A percentile compares a stretch with the other conserved stretches of the same genome.
Evolutionary conservation across 805 yeast genomes (phyloP).

Genomic region (Scheffersomyces amazonensis): DNA sequence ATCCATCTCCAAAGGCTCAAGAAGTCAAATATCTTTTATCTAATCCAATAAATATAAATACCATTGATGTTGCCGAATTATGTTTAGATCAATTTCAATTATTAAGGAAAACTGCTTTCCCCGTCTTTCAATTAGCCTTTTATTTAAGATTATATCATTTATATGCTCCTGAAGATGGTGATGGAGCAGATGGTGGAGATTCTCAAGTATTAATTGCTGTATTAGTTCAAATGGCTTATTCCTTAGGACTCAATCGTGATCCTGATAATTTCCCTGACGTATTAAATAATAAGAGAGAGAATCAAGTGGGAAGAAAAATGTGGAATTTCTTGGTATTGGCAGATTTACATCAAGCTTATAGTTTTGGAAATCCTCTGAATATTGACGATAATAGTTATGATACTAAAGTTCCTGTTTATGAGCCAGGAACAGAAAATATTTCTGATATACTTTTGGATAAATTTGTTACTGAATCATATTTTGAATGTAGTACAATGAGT

Average conservation of each 20-base stretch:
- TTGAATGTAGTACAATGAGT: constrained; percentile 25
- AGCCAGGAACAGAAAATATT: constrained; percentile 35
- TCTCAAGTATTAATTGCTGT: constrained; percentile 23
- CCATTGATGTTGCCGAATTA: constrained; percentile 47
- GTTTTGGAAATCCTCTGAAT: constrained; percentile 46
- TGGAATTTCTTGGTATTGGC: constrained; percentile 51
- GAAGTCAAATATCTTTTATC: constrained; percentile 37
- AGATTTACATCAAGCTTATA: constrained; percentile 45
- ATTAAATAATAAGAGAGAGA: constrained; percentile 20
- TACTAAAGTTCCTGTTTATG: constrained; percentile 46
- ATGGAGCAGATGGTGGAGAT: constrained; percentile 40
- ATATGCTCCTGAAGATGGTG: constrained; percentile 41
- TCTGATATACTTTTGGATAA: constrained; percentile 40
- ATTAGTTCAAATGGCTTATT: constrained; percentile 36
- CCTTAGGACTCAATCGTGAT: constrained; percentile 39
- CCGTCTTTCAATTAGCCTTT: constrained; percentile 28
- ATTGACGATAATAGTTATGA: constrained; percentile 44
- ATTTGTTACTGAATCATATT: constrained; percentile 31
- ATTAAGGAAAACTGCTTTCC: constrained; percentile 31
- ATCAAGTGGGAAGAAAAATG: constrained; percentile 53
- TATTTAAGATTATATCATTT: constrained; percentile 27
- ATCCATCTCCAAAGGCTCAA: constrained; percentile 20
- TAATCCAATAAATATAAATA: constrained; percentile 45
- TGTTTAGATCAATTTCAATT: constrained; percentile 57
- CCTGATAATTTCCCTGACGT: constrained; percentile 28